Base-by-base conservation (phyloP, 768 basidiomycete genomes). In the Strobilomyces confusus region DNA sequence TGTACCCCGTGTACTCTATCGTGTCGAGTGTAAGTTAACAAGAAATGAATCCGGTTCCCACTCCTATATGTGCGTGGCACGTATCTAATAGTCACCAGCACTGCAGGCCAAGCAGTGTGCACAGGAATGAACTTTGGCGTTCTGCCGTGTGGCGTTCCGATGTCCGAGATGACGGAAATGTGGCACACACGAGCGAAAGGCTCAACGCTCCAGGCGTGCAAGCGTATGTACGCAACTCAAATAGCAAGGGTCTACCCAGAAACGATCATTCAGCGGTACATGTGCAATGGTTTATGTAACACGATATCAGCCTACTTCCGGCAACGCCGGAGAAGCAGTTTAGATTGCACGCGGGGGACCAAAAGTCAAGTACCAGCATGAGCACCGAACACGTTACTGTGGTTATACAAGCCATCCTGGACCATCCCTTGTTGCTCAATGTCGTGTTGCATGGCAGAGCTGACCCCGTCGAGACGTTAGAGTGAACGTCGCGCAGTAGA, bases 141-240 rank as follows among this genome's bases (percentile, higher is more conserved):
- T 37, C 13, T 15, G 13, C 33, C n/a, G 38, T 33, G 42, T 37
- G n/a, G 42, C 44, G 49, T 32, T 9, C 49, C 37, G 32, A 47
- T 45, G 51, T 20, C 52, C 56, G 57, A 62, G 54, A 59, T 64
- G 44, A 59, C 44, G 48, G 22, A 59, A 56, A 54, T 56, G 57
- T 64, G 65, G 62, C 63, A 47, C 30, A 65, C 63, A 65, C 60
- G 60, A 59, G 51, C 44, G n/a, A 22, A 20, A 30, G 57, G 45
- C 9, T 49, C 44, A 38, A 52, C 46, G 36, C 36, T 34, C 30
- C 38, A 52, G 33, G 43, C 50, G 19, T 41, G 38, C 45, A 51
- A 30, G 52, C 25, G 12, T 12, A 29, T 45, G 44, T 38, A 46
- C 19, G 48, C 46, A 22, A 43, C 46, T n/a, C 20, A 11, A 48